These are phyloP conservation scores for Clarireedia sp. DNA, from an alignment of 2,329 filamentous ascomycete species.

Conservation along the genomic window DNA sequence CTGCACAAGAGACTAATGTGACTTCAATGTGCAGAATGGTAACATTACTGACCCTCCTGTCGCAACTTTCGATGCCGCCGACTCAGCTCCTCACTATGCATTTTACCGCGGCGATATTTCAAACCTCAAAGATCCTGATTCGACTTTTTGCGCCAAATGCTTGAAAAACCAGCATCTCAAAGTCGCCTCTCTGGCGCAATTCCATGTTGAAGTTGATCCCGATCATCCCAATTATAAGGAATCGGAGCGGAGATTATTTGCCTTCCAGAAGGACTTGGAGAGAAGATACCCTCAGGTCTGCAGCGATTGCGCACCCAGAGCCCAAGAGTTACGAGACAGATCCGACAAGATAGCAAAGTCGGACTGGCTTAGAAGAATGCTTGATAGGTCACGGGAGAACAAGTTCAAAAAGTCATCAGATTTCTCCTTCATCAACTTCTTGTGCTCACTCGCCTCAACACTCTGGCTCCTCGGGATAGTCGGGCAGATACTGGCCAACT, in stretches of 20 bases:
- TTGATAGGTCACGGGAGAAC: conserved; percentile 53
- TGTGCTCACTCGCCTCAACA: conserved; percentile 14
- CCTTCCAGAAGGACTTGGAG: conserved; percentile 67
- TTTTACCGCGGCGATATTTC: conserved; percentile 31
- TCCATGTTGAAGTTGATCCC: conserved; percentile 59
- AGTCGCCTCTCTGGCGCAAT: conserved; percentile 68
- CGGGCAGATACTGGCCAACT: conserved; percentile 24
- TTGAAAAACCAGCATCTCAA: conserved; percentile 83
- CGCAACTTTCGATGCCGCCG: conserved; percentile 42
- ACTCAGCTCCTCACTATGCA: conserved; percentile 39
- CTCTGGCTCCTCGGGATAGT: conserved; percentile 23
- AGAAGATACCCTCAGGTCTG: conserved; percentile 85
- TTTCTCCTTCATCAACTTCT: conserved; percentile 7
- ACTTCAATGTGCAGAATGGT: conserved; percentile 52
- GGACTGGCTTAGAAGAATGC: conserved; percentile 36
- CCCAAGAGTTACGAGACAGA: conserved; percentile 59
- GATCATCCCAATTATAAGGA: conserved; percentile 57
- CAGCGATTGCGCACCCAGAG: conserved; percentile 66
- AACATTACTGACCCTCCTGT: conserved; percentile 82
- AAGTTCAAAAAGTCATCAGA: conserved; percentile 25
- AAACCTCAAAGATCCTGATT: conserved; percentile 6
- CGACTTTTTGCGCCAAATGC: conserved; percentile 66
- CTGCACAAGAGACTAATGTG: conserved; percentile 6
- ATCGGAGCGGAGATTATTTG: conserved; percentile 60
- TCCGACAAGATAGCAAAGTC: conserved; percentile 63